These are phyloP conservation scores for Hyphodiscus sp. DNA, from an alignment of 2,329 filamentous ascomycete species.

Conservation along the genomic window DNA sequence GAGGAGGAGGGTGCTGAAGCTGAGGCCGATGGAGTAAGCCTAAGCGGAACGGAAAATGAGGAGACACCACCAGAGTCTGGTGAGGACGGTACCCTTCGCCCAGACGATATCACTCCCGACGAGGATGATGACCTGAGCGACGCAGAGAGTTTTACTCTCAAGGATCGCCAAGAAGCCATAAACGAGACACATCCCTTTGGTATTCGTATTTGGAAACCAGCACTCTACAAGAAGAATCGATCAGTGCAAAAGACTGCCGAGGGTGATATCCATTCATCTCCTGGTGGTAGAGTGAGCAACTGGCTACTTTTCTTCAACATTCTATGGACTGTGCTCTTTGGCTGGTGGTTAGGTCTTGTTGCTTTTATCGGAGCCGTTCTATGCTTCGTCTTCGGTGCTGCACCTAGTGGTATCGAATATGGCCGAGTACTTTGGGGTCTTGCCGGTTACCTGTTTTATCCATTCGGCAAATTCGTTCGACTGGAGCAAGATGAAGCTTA, in stretches of 20 bases:
- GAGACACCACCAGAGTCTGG: slow-evolving; percentile 12
- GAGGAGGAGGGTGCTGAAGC: slow-evolving; percentile 33
- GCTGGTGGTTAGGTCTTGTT: slow-evolving; percentile 88
- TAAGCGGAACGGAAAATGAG: slow-evolving; percentile 11
- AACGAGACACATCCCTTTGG: slow-evolving; percentile 98
- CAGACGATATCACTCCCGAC: slow-evolving; percentile 37
- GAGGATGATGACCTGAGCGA: slow-evolving; percentile 75
- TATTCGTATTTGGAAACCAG: slow-evolving; percentile 98
- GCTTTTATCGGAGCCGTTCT: slow-evolving; percentile 67
- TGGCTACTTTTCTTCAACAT: slow-evolving; percentile 87
- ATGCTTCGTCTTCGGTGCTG: slow-evolving; percentile 74
- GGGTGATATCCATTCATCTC: slow-evolving; percentile 92
- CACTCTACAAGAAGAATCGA: slow-evolving; percentile 93
- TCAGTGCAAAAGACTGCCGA: slow-evolving; percentile 96
- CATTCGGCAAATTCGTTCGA: slow-evolving; percentile 93
- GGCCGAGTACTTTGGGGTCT: slow-evolving; percentile 79
- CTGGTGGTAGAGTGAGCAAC: slow-evolving; percentile 75
- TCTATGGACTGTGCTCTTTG: slow-evolving; percentile 84
- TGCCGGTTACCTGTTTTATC: slow-evolving; percentile 83
- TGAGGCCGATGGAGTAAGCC: slow-evolving; percentile 12
- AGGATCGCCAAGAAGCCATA: slow-evolving; percentile 94
- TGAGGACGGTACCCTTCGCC: slow-evolving; percentile 21
- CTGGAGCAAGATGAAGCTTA: slow-evolving; percentile 93
- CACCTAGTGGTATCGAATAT: slow-evolving; percentile 77
- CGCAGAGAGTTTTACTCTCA: slow-evolving; percentile 94